These are phyloP conservation scores for Passalora sequoiae DNA, from an alignment of 2,329 filamentous ascomycete genomes.

Conservation along the genomic window DNA sequence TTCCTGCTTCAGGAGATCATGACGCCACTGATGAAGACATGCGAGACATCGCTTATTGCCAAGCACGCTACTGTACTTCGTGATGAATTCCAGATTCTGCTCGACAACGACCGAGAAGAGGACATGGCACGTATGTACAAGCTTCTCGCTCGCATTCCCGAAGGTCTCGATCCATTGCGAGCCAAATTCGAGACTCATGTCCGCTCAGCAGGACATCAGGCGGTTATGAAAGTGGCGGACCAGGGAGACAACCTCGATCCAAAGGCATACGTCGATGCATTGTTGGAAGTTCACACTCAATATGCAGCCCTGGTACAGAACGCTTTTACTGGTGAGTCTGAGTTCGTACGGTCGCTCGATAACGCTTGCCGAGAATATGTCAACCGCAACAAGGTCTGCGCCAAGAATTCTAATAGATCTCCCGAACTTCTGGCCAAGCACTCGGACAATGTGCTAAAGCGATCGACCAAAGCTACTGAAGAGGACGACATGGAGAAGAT, in stretches of 20 bases:
- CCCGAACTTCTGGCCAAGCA: conserved; percentile 95
- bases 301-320: conserved; percentile 88
- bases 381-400: conserved; percentile 95
- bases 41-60: conserved; percentile 82
- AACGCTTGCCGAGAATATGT: conserved; percentile 98
- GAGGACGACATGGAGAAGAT: conserved; percentile 89
- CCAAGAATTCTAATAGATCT: conserved; percentile 85
- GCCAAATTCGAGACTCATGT: conserved; percentile 89
- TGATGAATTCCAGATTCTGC: conserved; percentile 89
- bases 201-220: conserved; percentile 77
- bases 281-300: conserved; percentile 89
- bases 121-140: conserved; percentile 97
- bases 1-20: conserved; percentile 91
- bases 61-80: conserved; percentile 80
- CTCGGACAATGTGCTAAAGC: conserved; percentile 84
- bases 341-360: conserved; percentile 92
- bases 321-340: conserved; percentile 90
- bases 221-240: conserved; percentile 83
- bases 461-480: conserved; percentile 86
- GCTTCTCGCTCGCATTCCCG: conserved; percentile 79
- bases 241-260: conserved; percentile 89
- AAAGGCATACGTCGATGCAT: conserved; percentile 68
- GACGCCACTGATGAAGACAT: conserved; percentile 74
- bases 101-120: conserved; percentile 91
- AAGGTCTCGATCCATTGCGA: conserved; percentile 83